These are phyloP conservation scores for Diaporthe sp. DNA, from an alignment of 2,329 filamentous ascomycete species.

Conservation along the genomic window DNA sequence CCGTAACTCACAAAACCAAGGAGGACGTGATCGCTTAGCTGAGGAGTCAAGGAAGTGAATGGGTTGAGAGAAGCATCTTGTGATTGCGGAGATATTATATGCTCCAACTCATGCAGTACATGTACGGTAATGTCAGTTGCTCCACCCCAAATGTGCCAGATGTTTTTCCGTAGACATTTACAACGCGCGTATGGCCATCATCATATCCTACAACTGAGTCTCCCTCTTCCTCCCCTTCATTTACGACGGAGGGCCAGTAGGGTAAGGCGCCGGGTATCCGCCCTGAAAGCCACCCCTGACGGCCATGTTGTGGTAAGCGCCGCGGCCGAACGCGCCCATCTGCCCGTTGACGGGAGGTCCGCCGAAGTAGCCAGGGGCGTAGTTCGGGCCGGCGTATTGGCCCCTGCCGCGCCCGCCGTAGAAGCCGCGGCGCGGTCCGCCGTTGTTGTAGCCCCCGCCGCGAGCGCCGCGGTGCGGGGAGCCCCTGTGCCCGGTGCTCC, in stretches of 20 bases:
- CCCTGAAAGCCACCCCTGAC: constrained; percentile 5
- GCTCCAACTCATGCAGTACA: constrained; percentile 11
- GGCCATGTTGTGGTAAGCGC: constrained; percentile 26
- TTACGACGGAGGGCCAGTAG: constrained; percentile 30
- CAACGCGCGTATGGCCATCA: not conserved
- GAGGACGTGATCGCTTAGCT: rapidly evolving
- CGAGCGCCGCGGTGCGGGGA: constrained; percentile 23
- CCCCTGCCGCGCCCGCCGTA: constrained; percentile 34
- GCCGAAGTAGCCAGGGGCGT: constrained; percentile 14
- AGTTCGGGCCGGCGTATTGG: constrained; percentile 2
- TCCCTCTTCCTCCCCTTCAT: rapidly evolving
- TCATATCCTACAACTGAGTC: not conserved
- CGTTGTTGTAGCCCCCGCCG: constrained; percentile 16
- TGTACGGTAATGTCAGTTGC: not conserved
- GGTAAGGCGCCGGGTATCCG: constrained; percentile 24
- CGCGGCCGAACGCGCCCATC: constrained; percentile 1
- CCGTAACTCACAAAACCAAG: rapidly evolving
- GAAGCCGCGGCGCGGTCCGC: constrained; percentile 29
- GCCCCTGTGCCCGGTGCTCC: not conserved
- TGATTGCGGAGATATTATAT: not conserved
- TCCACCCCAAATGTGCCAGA: not conserved
- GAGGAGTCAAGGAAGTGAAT: not conserved
- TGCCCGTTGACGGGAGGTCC: constrained; percentile 24
- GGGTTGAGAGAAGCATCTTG: not conserved
- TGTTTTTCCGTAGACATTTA: not conserved